Evolutionary conservation across 257 asterid species (phyloP).

Genomic region (Nicotiana paniculata): DNA sequence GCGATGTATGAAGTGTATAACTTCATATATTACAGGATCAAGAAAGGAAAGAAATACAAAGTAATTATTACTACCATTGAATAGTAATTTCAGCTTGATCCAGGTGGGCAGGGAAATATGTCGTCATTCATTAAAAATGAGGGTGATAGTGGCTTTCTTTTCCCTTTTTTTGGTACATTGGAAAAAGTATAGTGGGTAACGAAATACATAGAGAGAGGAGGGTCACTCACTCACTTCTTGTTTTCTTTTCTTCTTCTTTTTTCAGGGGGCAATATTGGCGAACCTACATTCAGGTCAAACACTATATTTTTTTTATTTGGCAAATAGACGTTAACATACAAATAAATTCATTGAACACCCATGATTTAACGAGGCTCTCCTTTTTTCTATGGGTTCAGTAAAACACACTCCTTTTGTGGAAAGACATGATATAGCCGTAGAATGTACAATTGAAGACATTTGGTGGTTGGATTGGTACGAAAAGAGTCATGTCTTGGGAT

Average conservation of each 20-base stretch:
- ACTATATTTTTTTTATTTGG: no score
- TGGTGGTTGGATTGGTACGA: not conserved
- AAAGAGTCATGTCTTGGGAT: not conserved
- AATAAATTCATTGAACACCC: no score
- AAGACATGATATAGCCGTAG: not conserved
- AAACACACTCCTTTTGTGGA: not conserved
- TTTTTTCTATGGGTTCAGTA: not conserved
- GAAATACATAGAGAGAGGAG: no score
- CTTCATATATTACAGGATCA: not conserved
- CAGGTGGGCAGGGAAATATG: not conserved
- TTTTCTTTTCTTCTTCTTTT: no score
- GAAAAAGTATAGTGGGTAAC: no score
- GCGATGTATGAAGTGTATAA: not conserved
- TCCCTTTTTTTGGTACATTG: no score
- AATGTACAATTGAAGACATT: not conserved
- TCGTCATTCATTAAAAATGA: not conserved
- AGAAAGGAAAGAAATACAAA: not conserved
- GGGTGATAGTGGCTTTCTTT: no score
- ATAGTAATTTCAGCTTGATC: not conserved
- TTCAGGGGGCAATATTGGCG: no score
- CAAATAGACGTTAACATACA: no score
- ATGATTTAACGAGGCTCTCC: not conserved
- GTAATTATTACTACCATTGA: not conserved
- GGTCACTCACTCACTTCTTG: no score
- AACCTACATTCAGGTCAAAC: no score